A percentile compares a stretch with the other conserved stretches of the same genome.
Evolutionary conservation across 352 stramenopile genomes (phyloP).

Genomic region (Phytophthora tentaculata): DNA sequence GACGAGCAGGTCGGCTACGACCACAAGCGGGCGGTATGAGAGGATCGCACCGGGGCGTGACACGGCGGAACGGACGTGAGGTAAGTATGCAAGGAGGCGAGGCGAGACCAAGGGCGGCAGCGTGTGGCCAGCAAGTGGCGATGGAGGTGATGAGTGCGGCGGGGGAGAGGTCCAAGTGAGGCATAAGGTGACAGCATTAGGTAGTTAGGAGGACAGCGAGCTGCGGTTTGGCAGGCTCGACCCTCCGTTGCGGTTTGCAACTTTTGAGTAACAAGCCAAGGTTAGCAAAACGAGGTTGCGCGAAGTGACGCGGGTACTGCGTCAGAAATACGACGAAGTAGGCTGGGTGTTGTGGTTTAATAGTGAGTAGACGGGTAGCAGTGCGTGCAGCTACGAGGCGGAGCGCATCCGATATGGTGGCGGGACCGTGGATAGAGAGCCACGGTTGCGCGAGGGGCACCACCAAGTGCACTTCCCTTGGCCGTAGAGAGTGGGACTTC

Average conservation of each 20-base stretch:
- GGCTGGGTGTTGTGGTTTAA: neutral
- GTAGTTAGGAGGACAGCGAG: neutral
- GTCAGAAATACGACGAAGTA: neutral
- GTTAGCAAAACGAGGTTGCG: neutral
- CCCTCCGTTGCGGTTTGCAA: neutral
- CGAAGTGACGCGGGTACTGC: neutral
- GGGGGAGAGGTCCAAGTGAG: neutral
- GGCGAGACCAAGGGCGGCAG: too few species aligned
- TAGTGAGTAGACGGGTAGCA: neutral
- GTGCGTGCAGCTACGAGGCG: neutral
- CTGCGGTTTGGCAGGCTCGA: neutral
- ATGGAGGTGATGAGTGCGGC: neutral
- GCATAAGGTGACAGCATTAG: neutral
- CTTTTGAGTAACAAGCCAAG: neutral
- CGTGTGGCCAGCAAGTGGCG: neutral
- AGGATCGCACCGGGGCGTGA: neutral
- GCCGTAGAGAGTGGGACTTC: neutral
- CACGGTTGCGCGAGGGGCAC: neutral
- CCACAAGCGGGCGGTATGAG: too few species aligned
- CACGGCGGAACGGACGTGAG: neutral
- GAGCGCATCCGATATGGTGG: neutral
- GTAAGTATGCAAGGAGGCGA: neutral
- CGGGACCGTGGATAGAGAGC: neutral
- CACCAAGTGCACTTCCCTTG: neutral
- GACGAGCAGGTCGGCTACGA: too few species aligned